Percentiles rank a stretch among this genome's conserved stretches.
Conservation (phyloP, 1,139 yeast species). For the Geotrichum histeridarum region DNA sequence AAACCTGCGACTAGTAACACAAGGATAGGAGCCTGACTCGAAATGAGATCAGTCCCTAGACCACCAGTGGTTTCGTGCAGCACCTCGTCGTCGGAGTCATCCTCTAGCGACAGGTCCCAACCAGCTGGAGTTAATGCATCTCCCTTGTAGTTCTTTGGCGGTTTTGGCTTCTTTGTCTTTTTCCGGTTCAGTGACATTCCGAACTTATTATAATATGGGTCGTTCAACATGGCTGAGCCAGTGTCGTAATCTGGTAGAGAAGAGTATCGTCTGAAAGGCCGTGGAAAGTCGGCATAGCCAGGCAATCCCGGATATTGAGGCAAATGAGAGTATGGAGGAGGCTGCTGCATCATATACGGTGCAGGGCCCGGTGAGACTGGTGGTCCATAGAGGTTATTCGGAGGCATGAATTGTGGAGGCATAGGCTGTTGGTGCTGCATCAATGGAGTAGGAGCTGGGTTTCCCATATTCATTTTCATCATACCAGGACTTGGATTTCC, state of each 20-base stretch:
- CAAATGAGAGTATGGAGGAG: background rate
- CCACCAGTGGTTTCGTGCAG: background rate
- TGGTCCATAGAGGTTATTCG: background rate
- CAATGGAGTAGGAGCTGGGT: background rate
- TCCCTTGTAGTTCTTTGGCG: background rate
- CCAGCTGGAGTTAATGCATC: background rate
- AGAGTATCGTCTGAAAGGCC: background rate
- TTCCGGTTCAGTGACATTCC: too few relatives aligned
- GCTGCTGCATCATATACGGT: background rate
- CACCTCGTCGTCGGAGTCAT: background rate
- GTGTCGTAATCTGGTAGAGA: background rate
- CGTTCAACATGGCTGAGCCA: too few relatives aligned
- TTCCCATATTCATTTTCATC: background rate
- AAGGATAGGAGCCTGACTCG: conserved; percentile 5
- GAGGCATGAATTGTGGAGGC: background rate
- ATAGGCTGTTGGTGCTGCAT: background rate
- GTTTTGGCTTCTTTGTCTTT: background rate
- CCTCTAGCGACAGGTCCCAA: background rate
- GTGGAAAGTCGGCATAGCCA: background rate
- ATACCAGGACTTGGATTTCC: background rate
- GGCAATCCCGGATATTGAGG: background rate
- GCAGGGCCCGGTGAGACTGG: background rate
- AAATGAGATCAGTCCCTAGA: background rate
- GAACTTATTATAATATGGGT: too few relatives aligned
- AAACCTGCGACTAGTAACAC: conserved; percentile 5